These are phyloP conservation scores for Nakazawaea populi DNA, from an alignment of 805 yeast species.

Conservation along the genomic window DNA sequence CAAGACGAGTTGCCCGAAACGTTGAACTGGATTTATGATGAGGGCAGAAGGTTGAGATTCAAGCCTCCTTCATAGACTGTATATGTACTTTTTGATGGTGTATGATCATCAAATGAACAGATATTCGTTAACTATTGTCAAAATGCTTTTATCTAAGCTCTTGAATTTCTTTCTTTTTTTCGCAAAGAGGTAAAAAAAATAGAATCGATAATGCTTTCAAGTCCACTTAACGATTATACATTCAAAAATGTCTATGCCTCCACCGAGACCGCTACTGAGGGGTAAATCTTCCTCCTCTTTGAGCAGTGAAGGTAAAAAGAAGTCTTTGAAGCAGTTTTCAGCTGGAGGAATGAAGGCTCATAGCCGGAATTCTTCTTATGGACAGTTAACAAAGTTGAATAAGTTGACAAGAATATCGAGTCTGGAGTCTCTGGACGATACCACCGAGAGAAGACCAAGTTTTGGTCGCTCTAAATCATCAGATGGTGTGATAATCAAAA, in stretches of 20 bases:
- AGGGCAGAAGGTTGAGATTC: constrained; percentile 56
- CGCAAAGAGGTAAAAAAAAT: not conserved
- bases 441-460: constrained; percentile 16
- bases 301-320: constrained; percentile 22
- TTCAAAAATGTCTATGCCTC: constrained; percentile 10
- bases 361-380: constrained; percentile 27
- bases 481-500: constrained; percentile 21
- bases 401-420: constrained; percentile 26
- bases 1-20: constrained; percentile 55
- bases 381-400: constrained; percentile 21
- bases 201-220: not conserved
- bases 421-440: constrained; percentile 18
- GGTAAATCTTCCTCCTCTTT: constrained; percentile 22
- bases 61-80: constrained; percentile 32
- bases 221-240: not conserved
- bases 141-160: not conserved
- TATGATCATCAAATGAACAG: no score
- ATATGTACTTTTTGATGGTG: no score
- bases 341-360: constrained; percentile 24
- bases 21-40: constrained; percentile 62
- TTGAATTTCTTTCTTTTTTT: no score
- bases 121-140: no score
- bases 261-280: constrained; percentile 10
- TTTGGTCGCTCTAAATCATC: constrained; percentile 27
- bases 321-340: constrained; percentile 24